A percentile compares a stretch with the other conserved stretches of the same genome.
phyloP scores from a whole-genome alignment of 2,329 filamentous ascomycete species.

The Incumbomyces lentus region DNA sequence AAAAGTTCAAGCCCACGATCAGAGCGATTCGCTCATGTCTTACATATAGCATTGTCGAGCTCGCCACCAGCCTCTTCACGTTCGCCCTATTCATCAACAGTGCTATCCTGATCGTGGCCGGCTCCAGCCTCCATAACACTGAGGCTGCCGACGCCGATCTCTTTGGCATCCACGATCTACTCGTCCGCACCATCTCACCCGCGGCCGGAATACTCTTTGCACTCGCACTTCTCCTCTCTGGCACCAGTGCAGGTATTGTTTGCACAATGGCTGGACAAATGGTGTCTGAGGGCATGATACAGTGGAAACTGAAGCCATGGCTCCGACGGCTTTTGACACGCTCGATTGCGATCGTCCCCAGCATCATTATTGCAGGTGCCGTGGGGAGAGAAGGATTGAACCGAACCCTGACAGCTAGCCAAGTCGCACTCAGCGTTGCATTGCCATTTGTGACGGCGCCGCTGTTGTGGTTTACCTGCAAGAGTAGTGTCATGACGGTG shows the following conservation, averaged over 20 bases:
- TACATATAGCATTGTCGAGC: conserved; percentile 61
- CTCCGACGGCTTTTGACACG: conserved; percentile 66
- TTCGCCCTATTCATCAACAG: conserved; percentile 80
- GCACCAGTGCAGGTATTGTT: conserved; percentile 64
- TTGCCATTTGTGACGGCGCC: conserved; percentile 75
- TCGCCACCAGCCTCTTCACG: conserved; percentile 63
- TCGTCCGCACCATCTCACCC: conserved; percentile 58
- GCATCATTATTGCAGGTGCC: conserved; percentile 71
- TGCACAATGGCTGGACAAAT: conserved; percentile 87
- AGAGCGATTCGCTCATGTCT: conserved; percentile 63
- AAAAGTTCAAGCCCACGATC: conserved; percentile 60
- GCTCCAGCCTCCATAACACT: conserved; percentile 60
- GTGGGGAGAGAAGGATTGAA: conserved; percentile 62
- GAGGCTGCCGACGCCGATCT: conserved; percentile 62
- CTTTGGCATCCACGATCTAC: conserved; percentile 68
- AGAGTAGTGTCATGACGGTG: conserved; percentile 70
- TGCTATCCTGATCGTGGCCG: conserved; percentile 71
- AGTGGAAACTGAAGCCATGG: conserved; percentile 68
- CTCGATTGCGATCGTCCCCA: conserved; percentile 68
- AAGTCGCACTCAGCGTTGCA: conserved; percentile 69
- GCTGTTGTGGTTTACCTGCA: conserved; percentile 74
- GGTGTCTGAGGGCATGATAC: conserved; percentile 72
- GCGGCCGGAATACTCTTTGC: conserved; percentile 77
- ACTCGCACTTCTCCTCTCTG: conserved; percentile 67
- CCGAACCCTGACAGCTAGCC: conserved; percentile 61